Evolutionary conservation across 148 eudicot species (phyloP).

Genomic region (Arbutus unedo): DNA sequence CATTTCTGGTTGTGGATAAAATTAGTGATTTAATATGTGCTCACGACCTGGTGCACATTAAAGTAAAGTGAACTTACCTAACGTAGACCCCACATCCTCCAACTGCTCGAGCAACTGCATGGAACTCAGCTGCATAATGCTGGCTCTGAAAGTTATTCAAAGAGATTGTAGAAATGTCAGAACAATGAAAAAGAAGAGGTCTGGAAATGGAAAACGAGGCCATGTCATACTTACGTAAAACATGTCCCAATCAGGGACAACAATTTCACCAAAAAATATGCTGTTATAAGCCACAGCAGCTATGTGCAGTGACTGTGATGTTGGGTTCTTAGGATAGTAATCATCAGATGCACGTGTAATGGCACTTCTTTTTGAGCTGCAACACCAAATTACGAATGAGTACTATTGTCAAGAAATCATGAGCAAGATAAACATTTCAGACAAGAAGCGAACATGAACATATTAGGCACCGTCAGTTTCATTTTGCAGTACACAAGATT

Average conservation of each 20-base stretch:
- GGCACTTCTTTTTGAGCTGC: slow-evolving; percentile 42
- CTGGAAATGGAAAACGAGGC: slow-evolving; percentile 9
- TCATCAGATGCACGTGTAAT: slow-evolving; percentile 48
- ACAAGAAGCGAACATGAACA: neutral
- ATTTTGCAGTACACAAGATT: neutral
- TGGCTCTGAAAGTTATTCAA: slow-evolving; percentile 28
- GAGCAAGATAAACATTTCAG: neutral
- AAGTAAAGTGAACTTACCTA: slow-evolving; percentile 24
- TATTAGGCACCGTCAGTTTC: neutral
- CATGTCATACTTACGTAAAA: slow-evolving; percentile 33
- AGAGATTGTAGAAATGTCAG: neutral
- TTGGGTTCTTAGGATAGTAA: slow-evolving; percentile 36
- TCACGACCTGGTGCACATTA: slow-evolving; percentile 6
- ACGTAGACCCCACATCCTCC: slow-evolving; percentile 49
- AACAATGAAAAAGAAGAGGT: neutral
- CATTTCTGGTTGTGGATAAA: neutral
- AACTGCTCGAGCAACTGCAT: slow-evolving; percentile 45
- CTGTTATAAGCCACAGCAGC: slow-evolving; percentile 47
- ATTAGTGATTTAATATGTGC: neutral
- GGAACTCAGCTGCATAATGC: slow-evolving; percentile 43
- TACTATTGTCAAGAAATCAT: neutral
- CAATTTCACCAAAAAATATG: slow-evolving; percentile 39
- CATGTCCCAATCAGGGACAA: slow-evolving; percentile 56
- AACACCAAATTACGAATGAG: slow-evolving; percentile 11
- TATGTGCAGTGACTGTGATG: slow-evolving; percentile 41